A percentile compares a stretch with the other conserved stretches of the same genome.
phyloP scores from a whole-genome alignment of 768 basidiomycete genomes.

The Boletus vinaceobasis region DNA sequence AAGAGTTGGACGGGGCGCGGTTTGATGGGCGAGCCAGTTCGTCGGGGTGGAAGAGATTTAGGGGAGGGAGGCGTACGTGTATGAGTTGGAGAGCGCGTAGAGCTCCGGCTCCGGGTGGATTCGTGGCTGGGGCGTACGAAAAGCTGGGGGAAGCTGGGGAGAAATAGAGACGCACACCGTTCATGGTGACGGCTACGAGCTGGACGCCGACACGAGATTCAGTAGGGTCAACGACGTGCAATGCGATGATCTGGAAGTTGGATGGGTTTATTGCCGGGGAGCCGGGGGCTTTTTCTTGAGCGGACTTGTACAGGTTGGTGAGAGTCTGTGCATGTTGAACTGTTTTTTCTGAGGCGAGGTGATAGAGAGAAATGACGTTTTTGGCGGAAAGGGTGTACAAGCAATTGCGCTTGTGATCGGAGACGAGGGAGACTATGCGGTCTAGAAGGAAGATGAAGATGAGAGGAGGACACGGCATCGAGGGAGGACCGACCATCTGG shows the following conservation, averaged over 20 bases:
- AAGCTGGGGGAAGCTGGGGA: constrained; percentile 50
- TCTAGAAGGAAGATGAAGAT: constrained; percentile 42
- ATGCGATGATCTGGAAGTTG: constrained; percentile 62
- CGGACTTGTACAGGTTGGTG: constrained; percentile 68
- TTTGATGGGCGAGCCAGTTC: constrained; percentile 54
- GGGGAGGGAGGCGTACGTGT: constrained; percentile 78
- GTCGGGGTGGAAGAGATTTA: constrained; percentile 74
- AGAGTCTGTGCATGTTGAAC: constrained; percentile 73
- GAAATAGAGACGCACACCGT: constrained; percentile 85
- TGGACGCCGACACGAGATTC: constrained; percentile 72
- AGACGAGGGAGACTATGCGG: constrained; percentile 62
- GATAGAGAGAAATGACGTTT: constrained; percentile 64
- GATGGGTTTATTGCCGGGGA: constrained; percentile 68
- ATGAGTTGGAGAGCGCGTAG: constrained; percentile 55
- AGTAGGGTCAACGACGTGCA: constrained; percentile 64
- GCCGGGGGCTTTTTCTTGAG: constrained; percentile 79
- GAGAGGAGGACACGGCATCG: not conserved
- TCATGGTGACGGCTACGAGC: constrained; percentile 76
- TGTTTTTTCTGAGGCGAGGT: constrained; percentile 57
- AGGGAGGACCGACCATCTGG: constrained; percentile 55
- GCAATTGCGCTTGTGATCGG: constrained; percentile 65
- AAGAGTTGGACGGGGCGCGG: constrained; percentile 40
- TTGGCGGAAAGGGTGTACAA: constrained; percentile 75
- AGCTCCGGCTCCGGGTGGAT: constrained; percentile 23
- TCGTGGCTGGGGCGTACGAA: constrained; percentile 40